A percentile compares a stretch with the other conserved stretches of the same genome.
Evolutionary conservation across 2,329 filamentous ascomycete genomes (phyloP).

Genomic region (Claviceps maximensis): DNA sequence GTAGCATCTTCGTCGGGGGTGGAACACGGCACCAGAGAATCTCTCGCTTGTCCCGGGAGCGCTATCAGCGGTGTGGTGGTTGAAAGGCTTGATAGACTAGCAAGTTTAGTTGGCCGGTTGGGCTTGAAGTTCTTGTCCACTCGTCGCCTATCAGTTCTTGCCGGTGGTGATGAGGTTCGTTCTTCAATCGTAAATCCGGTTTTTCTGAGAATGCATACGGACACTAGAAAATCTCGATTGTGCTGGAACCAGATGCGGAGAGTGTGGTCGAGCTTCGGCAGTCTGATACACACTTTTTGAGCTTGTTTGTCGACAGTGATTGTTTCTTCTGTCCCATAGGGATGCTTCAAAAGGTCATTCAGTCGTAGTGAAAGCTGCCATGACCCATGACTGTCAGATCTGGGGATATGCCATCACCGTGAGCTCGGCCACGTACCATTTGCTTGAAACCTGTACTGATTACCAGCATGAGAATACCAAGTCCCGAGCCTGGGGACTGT

Average conservation of each 20-base stretch:
- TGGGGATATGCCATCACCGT: background rate
- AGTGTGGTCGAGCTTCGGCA: constrained; percentile 13
- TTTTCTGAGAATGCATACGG: constrained; percentile 19
- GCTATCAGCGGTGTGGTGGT: constrained; percentile 13
- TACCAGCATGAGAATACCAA: constrained; percentile 1
- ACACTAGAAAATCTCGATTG: constrained; percentile 19
- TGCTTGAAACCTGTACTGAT: constrained; percentile 1
- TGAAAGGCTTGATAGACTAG: constrained; percentile 11
- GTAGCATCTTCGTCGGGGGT: background rate
- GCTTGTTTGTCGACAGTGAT: constrained; percentile 11
- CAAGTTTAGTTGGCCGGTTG: background rate
- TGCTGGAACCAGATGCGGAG: constrained; percentile 17
- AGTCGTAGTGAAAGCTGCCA: constrained; percentile 5
- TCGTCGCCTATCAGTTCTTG: background rate
- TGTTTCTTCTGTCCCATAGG: background rate
- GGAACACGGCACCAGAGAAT: constrained; percentile 6
- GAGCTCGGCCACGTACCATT: constrained; percentile 3
- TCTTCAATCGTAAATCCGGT: constrained; percentile 16
- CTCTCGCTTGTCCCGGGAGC: background rate
- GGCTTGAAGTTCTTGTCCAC: background rate
- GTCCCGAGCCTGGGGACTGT: constrained; percentile 1
- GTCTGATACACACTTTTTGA: constrained; percentile 13
- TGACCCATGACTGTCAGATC: background rate
- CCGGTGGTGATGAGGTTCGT: constrained; percentile 1
- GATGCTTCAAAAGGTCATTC: constrained; percentile 4